Percentiles rank a stretch among this genome's conserved stretches.
phyloP scores from a whole-genome alignment of 1,284 basidiomycete genomes.

The Violaceomyces palustris region DNA sequence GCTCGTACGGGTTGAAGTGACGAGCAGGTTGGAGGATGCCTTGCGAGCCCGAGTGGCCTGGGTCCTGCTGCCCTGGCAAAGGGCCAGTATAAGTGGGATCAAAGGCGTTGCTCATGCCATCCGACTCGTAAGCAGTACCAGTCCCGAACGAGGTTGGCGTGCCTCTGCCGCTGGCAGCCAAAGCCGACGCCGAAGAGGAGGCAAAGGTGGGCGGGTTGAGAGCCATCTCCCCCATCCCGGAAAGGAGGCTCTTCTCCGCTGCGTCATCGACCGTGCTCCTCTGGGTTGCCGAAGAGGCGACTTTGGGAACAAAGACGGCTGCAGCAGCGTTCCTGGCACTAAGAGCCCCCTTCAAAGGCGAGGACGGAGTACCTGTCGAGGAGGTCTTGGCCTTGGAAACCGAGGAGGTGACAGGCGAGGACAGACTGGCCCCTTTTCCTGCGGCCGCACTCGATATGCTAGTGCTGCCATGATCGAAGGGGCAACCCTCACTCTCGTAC shows the following conservation, averaged over 20 bases:
- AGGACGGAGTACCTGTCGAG: slow-evolving; percentile 12
- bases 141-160: slow-evolving; percentile 10
- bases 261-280: no score
- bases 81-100: slow-evolving; percentile 19
- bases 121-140: slow-evolving; percentile 6
- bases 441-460: neutral
- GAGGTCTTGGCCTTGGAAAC: slow-evolving; percentile 10
- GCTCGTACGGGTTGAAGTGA: slow-evolving; percentile 39
- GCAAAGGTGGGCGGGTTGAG: no score
- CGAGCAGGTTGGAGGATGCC: slow-evolving; percentile 3
- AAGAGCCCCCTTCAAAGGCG: slow-evolving; percentile 28
- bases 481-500: slow-evolving; percentile 26
- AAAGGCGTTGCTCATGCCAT: slow-evolving; percentile 6
- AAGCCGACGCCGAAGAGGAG: no score
- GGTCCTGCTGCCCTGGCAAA: neutral
- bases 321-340: slow-evolving; percentile 38
- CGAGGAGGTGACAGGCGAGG: slow-evolving; percentile 7
- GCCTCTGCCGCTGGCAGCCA: slow-evolving; percentile 3
- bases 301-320: slow-evolving; percentile 45
- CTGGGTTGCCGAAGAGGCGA: no score
- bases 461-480: slow-evolving; percentile 17
- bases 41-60: neutral
- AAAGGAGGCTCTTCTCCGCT: no score
- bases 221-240: no score
- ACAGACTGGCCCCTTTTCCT: slow-evolving; percentile 6